A percentile compares a stretch with the other conserved stretches of the same genome.
These are phyloP conservation scores for Sarocladium strictum DNA, from an alignment of 2,329 filamentous ascomycete species.

Conservation along the genomic window DNA sequence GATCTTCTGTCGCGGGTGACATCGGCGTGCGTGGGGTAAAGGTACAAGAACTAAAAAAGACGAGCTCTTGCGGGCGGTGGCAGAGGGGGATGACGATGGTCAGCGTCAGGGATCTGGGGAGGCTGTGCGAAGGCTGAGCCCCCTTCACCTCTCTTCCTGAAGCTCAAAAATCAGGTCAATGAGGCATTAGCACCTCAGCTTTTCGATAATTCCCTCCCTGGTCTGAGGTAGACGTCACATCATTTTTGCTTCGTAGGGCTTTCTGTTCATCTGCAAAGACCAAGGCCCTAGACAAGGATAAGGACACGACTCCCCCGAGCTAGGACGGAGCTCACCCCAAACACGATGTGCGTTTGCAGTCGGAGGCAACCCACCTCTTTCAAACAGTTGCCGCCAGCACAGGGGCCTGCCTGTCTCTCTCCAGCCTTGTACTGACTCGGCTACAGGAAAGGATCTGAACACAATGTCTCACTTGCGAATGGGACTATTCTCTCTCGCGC, in stretches of 20 bases:
- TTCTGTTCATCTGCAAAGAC: too few relatives aligned
- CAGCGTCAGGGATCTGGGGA: conserved; percentile 1
- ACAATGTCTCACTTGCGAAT: background rate
- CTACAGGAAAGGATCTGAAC: background rate
- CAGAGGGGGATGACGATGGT: background rate
- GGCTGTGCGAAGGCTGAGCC: conserved; percentile 1
- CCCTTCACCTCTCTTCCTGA: too few relatives aligned
- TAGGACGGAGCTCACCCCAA: background rate
- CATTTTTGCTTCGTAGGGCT: too few relatives aligned
- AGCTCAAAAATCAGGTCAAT: too few relatives aligned
- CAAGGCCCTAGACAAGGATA: too few relatives aligned
- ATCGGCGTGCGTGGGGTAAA: conserved; percentile 6
- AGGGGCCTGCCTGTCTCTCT: too few relatives aligned
- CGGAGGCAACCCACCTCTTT: conserved; percentile 2
- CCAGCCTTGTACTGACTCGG: too few relatives aligned
- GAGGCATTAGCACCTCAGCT: too few relatives aligned
- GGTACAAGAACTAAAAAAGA: background rate
- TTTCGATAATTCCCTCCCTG: too few relatives aligned
- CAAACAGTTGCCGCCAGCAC: background rate
- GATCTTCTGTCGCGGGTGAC: background rate
- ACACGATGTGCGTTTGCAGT: background rate
- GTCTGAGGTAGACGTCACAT: too few relatives aligned
- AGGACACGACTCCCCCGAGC: too few relatives aligned
- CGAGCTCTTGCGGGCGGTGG: background rate
- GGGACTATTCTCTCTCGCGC: too few relatives aligned